Evolutionary conservation across 495 filamentous ascomycete species (phyloP), one percentile per base, ranked within the genome.

Genomic region (Lasiosphaeria miniovina): DNA sequence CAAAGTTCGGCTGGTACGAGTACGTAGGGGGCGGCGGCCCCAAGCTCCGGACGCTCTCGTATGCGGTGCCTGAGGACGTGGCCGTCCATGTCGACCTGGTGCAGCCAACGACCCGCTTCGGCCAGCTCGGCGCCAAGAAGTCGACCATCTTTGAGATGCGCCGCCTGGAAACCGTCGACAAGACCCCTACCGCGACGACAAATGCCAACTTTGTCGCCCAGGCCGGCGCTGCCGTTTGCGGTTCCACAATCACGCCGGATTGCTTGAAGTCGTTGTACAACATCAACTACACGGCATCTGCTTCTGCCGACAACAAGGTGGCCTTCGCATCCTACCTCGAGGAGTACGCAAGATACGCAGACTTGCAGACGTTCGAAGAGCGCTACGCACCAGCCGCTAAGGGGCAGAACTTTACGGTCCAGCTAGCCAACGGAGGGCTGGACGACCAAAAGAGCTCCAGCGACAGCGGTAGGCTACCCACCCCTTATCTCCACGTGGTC

Each of bases 41-140:
- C 41, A 74, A 65, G 60, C 69, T 77, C 76, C 79, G 87, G 10
- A 84, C 87, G 4, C 81, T 82, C n/a, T 64, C 77, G 46, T 89
- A 90, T 72, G 85, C 83, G 10, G 76, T 90, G 4, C 88, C 88
- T 0, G 77, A 82, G 54, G 68, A 77, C 6, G 67, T 90, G 5
- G 81, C 82, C 57, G 69, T 70, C 34, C 83, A 86, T 63, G 80
- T 90, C 59, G 81, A 84, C 53, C 77, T 83, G 6, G 81, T 89
- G 48, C 86, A 89, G 69, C 86, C 86, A n/a, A 88, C 85, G 4
- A 89, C 81, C 41, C 85, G 83, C 6, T 89, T 90, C 45, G 68
- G 71, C 56, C 61, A 67, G 46, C 60, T 71, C 32, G 65, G 60
- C 14, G 62, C 70, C 34, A 64, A 66, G 49, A 59, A 54, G 57